Evolutionary conservation across 805 yeast genomes (phyloP), one percentile per base, ranked within the genome.

Genomic region (Metschnikowia peoriensis): DNA sequence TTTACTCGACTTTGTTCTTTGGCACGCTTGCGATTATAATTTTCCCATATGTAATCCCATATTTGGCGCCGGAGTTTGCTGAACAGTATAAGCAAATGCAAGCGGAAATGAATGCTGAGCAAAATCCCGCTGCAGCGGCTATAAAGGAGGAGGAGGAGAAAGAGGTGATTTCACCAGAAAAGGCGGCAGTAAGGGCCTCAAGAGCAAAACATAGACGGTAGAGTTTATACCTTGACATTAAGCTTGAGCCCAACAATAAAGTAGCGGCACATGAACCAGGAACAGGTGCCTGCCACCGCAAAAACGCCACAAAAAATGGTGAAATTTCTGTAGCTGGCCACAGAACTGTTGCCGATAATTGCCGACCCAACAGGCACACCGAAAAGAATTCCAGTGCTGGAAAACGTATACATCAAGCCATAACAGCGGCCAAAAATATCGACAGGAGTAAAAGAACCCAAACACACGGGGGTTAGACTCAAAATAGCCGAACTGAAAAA

Each of bases 341-440:
- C 49, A 0, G 64, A 50, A 35, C 69, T 71, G 27, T 68, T 49
- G 10, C 72, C 75, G 39, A 73, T 72, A 27, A 73, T 69, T 4
- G 67, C 69, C 32, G 70, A 71, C 14, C 68, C 72, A 9, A 71
- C 49, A 1, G 76, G 76, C 8, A 73, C 60, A 9, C 76, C 77
- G 43, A 72, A 61, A 41, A 73, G 60, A 46, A 68, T 66, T 4
- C 72, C 73, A 17, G 66, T 51, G 47, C 89, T 79, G 11, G 81
- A 83, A 59, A 83, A 66, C 46, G 82, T 82, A 64, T 84, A 85
- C 54, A 84, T 78, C 14, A 89, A 76, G 0, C 91, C 91, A 57
- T 82, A 87, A 17, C 86, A 68, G 55, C 81, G 83, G 16, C 92
- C 92, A 63, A 85, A 86, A 50, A 83, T 80, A 53, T 77, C 73